Evolutionary conservation across 106 monocot genomes (phyloP), one percentile per base, ranked within the genome.

Genomic region (Agapanthus africanus): DNA sequence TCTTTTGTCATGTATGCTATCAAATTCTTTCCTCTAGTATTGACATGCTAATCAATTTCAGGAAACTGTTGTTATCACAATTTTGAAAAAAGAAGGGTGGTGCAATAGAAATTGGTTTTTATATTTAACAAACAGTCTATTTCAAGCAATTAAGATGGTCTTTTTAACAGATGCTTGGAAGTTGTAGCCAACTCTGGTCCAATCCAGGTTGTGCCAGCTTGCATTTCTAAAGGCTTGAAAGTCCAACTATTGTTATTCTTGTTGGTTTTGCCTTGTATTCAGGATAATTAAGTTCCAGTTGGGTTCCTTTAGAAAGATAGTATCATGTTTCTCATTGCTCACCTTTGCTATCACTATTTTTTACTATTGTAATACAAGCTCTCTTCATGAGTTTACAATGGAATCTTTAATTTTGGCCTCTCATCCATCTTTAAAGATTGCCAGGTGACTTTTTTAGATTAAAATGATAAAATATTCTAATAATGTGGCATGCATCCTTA

Each of bases 121-220:
- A 36, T 32, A 18, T 30, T 21, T 7, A 19, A 8, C 61, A 61
- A 34, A 35, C 6, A 19, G 15, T 28, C 23, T 19, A 61, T 61
- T 61, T 61, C 61, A n/a, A 33, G n/a, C 31, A 59, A 59, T 31
- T 6, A 35, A 61, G 61, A n/a, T 61, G 33, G n/a, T 36, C 30
- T 57, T 27, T 30, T 44, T 44, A 44, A 16, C 4, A 6, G 25
- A 25, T 52, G 11, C 22, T 30, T 57, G 30, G 56, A 30, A 31
- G 30, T 57, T 57, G 30, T 28, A 19, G 11, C 14, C 31, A 30
- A 57, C 56, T n/a, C 56, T 13, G 0, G 16, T 57, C 10, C 19
- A 0, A 57, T 57, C 30, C 56, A 30, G 56, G 30, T 30, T 57
- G 10, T 57, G 27, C 4, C 26, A 26, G 11, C 30, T 57, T 14